Evolutionary conservation across 495 filamentous ascomycete species (phyloP), one percentile per base, ranked within the genome.

Genomic region (Neurospora sp.): DNA sequence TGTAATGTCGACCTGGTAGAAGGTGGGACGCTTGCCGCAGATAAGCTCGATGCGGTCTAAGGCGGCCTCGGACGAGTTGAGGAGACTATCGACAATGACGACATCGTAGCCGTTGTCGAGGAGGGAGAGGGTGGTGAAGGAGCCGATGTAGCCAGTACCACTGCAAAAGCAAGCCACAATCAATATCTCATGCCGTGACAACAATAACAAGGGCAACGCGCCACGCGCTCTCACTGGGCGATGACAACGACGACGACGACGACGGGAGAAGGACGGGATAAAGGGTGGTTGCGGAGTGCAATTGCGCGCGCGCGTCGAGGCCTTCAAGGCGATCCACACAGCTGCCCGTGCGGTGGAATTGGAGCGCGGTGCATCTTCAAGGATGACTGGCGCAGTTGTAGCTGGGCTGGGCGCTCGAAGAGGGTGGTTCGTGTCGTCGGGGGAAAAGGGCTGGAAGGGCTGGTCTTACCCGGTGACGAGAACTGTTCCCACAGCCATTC

Each of bases 81-180:
- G 96, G 70, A 98, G 88, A 83, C 90, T 98, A 84, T 99, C 96
- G 73, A 94, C 90, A 72, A 99, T 92, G 76, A 99, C 91, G 69
- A 99, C 96, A 79, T 98, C 91, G 87, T 98, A 98, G 81, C 90
- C 94, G 78, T 94, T 92, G 77, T 97, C 87, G 75, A 99, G 92
- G 27, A 99, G 91, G 42, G 94, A 92, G 70, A 99, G 90, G 72
- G 91, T 85, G 70, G 96, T 99, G 88, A 98, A 98, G 48, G 96
- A 99, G 76, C 96, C 96, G 82, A 99, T 99, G 87, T 99, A 99
- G 85, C 96, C 96, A 73, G 93, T 96, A 76, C 96, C 96, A 85
- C 96, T 99, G 81, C 68, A 74, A 66, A 66, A 66, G 53, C 27
- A 37, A 68, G 73, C 71, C 73, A 71, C 73, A 44, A 68, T 78